A percentile compares a stretch with the other conserved stretches of the same genome.
phyloP scores from a whole-genome alignment of 2,329 filamentous ascomycete genomes.

The Rutstroemia sp. region DNA sequence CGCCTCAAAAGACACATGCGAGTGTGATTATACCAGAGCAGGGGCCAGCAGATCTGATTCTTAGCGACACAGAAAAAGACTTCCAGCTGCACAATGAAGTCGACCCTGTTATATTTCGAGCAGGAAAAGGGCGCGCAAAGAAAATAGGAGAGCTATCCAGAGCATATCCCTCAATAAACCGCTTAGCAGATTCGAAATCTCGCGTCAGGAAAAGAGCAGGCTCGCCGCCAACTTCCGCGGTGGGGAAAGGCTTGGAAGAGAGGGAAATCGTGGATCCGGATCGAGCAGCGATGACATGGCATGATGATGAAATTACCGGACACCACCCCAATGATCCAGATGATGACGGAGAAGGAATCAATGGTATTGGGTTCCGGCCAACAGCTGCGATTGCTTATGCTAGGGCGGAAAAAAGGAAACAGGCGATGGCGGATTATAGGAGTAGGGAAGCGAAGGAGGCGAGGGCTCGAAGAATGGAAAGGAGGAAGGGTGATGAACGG shows the following conservation, averaged over 20 bases:
- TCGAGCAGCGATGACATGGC: slow-evolving; percentile 56
- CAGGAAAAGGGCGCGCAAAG: slow-evolving; percentile 10
- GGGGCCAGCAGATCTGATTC: slow-evolving; percentile 10
- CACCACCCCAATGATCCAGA: slow-evolving; percentile 58
- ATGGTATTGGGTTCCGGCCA: slow-evolving; percentile 60
- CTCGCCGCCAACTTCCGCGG: slow-evolving; percentile 19
- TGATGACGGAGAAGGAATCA: slow-evolving; percentile 60
- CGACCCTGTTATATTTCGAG: slow-evolving; percentile 25
- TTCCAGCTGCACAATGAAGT: slow-evolving; percentile 18
- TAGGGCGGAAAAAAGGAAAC: slow-evolving; percentile 47
- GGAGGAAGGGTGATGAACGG: slow-evolving; percentile 33
- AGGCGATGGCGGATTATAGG: slow-evolving; percentile 56
- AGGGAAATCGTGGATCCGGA: slow-evolving; percentile 20
- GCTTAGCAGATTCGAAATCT: slow-evolving; percentile 25
- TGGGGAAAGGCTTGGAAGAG: slow-evolving; percentile 7
- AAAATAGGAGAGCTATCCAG: slow-evolving; percentile 11
- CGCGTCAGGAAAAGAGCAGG: slow-evolving; percentile 21
- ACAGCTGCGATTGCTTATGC: slow-evolving; percentile 53
- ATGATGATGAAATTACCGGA: slow-evolving; percentile 60
- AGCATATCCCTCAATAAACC: slow-evolving; percentile 26
- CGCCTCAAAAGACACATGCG: slow-evolving; percentile 11
- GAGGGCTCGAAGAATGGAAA: slow-evolving; percentile 46
- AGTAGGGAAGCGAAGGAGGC: slow-evolving; percentile 56
- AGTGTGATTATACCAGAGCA: slow-evolving; percentile 12
- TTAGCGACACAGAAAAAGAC: slow-evolving; percentile 12